Percentiles rank a stretch among this genome's conserved stretches.
These are phyloP conservation scores for Dendrobium nobile DNA, from an alignment of 106 monocot genomes.

Conservation along the genomic window DNA sequence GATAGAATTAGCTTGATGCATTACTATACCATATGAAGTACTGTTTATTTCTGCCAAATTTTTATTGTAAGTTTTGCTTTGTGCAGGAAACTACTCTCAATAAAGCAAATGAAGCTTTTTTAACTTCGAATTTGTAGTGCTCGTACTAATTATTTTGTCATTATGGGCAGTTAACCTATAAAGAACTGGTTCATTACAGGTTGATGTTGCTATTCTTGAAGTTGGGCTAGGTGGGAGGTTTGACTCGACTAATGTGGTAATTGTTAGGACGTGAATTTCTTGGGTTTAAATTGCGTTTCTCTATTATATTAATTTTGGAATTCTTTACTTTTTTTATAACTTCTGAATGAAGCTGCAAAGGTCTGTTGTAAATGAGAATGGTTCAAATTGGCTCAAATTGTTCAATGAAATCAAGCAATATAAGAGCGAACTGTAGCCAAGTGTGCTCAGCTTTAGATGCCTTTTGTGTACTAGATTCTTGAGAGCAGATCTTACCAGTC, in stretches of 20 bases:
- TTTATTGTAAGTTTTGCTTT: neutral
- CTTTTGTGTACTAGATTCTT: neutral
- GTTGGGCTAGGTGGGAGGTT: conserved; percentile 81
- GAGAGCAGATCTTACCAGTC: neutral
- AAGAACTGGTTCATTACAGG: conserved; percentile 30
- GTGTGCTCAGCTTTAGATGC: neutral
- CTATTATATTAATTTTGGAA: neutral
- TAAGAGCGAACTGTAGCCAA: neutral
- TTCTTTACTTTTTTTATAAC: neutral
- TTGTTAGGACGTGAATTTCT: neutral
- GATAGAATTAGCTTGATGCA: neutral
- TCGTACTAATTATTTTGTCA: neutral
- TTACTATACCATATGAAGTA: neutral
- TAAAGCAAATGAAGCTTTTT: neutral
- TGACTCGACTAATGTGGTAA: conserved; percentile 92
- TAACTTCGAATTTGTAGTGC: neutral
- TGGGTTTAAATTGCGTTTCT: neutral
- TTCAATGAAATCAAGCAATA: neutral
- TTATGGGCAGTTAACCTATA: conserved; percentile 2
- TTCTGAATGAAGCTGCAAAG: neutral
- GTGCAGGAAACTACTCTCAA: neutral
- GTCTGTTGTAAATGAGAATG: neutral
- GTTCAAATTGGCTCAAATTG: neutral
- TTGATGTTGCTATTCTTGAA: conserved; percentile 97
- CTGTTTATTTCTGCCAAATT: conserved; percentile 1